phyloP scores from a whole-genome alignment of 352 stramenopile genomes.

The Globisporangium cederbergense region DNA sequence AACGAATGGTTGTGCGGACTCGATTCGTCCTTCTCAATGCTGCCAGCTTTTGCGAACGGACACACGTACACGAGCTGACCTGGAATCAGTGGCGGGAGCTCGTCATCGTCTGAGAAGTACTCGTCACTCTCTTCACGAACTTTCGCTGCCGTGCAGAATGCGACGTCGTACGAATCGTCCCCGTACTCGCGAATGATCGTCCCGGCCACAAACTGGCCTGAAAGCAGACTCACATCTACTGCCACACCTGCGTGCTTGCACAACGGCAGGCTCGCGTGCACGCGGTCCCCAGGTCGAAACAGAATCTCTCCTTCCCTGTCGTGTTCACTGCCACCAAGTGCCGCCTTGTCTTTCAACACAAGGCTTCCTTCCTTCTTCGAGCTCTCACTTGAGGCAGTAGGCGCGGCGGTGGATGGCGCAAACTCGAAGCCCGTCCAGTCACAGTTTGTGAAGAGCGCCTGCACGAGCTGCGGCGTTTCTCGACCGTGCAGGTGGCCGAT shows the following conservation, averaged over 20 bases:
- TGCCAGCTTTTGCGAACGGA: conserved; percentile 17
- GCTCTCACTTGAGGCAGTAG: conserved; percentile 1
- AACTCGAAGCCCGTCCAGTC: conserved; percentile 69
- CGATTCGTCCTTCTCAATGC: neutral
- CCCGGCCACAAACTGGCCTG: conserved; percentile 33
- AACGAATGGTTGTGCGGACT: conserved; percentile 10
- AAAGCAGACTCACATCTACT: conserved; percentile 38
- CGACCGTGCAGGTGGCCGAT: conserved; percentile 56
- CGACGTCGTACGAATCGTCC: conserved; percentile 37
- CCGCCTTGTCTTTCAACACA: neutral
- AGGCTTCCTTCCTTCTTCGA: neutral
- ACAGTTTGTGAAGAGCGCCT: conserved; percentile 50
- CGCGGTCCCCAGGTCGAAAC: conserved; percentile 23
- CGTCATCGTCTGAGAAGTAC: conserved; percentile 39
- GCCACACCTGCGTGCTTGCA: conserved; percentile 42
- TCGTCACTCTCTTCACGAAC: conserved; percentile 33
- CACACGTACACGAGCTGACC: conserved; percentile 39
- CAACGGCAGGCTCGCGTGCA: conserved; percentile 31
- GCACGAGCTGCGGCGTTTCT: conserved; percentile 55
- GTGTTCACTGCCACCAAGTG: neutral
- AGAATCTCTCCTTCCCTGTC: conserved; percentile 16
- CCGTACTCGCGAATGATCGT: conserved; percentile 44
- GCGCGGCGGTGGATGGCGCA: conserved; percentile 3
- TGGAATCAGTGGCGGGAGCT: conserved; percentile 28
- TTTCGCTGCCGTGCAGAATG: conserved; percentile 35